Conservation (phyloP, 2,329 filamentous ascomycete genomes). For the Parastagonospora nodorum region DNA sequence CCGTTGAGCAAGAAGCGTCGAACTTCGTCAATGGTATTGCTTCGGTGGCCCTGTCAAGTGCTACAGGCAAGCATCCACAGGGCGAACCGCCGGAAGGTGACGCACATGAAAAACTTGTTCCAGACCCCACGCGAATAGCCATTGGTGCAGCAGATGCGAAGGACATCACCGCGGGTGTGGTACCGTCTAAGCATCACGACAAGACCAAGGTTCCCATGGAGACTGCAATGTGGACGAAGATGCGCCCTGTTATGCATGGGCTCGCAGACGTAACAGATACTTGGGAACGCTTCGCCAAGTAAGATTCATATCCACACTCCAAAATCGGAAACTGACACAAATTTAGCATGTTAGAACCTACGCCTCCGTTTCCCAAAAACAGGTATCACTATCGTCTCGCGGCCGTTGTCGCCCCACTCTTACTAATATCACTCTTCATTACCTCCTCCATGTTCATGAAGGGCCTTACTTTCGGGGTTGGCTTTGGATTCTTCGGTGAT, state of each 20-base stretch:
- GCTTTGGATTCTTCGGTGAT: conserved; percentile 80
- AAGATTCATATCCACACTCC: conserved; percentile 20
- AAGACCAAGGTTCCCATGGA: conserved; percentile 81
- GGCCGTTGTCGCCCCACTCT: conserved; percentile 50
- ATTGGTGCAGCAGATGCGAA: conserved; percentile 60
- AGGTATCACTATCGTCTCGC: conserved; percentile 53
- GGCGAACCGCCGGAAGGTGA: conserved; percentile 58
- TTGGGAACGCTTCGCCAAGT: conserved; percentile 68
- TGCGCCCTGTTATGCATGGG: conserved; percentile 72
- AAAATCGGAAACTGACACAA: conserved; percentile 6
- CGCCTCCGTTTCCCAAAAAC: conserved; percentile 53
- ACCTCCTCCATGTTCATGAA: conserved; percentile 63
- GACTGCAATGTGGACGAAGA: conserved; percentile 76
- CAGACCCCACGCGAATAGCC: conserved; percentile 65
- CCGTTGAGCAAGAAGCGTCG: conserved; percentile 80
- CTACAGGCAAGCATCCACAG: conserved; percentile 76
- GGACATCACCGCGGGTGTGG: conserved; percentile 57
- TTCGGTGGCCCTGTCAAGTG: conserved; percentile 73
- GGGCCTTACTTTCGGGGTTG: conserved; percentile 67
- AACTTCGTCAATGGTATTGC: conserved; percentile 79
- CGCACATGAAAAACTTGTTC: conserved; percentile 57
- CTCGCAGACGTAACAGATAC: conserved; percentile 64
- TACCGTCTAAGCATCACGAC: conserved; percentile 62
- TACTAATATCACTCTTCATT: conserved; percentile 51
- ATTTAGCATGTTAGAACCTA: conserved; percentile 52